A percentile compares a stretch with the other conserved stretches of the same genome.
These are phyloP conservation scores for Vigna unguiculata DNA, from an alignment of 306 rosid genomes.

Conservation along the genomic window DNA sequence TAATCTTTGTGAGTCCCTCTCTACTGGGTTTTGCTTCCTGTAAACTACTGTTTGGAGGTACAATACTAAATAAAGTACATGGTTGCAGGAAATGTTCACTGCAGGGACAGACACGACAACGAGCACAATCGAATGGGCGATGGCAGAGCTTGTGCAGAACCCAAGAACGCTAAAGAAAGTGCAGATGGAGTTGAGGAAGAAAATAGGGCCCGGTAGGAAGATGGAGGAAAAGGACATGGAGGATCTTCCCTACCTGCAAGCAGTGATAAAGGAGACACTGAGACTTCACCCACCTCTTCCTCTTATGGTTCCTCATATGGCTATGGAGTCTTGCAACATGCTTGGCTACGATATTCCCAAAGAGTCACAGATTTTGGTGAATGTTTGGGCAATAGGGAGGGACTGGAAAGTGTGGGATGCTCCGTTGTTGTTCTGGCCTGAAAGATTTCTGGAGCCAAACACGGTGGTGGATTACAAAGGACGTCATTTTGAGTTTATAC, in stretches of 20 bases:
- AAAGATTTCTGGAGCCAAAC: conserved; percentile 68
- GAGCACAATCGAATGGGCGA: conserved; percentile 89
- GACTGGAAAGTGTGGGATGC: conserved; percentile 79
- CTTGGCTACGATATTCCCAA: conserved; percentile 71
- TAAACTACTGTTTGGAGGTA: background rate
- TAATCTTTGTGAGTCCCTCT: conserved; percentile 50
- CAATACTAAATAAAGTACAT: too few species aligned
- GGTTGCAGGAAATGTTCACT: conserved; percentile 88
- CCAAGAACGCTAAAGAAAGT: conserved; percentile 65
- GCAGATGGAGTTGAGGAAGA: conserved; percentile 68
- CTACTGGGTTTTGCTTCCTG: background rate
- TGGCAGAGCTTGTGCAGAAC: conserved; percentile 83
- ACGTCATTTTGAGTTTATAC: conserved; percentile 75
- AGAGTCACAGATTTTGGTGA: conserved; percentile 76
- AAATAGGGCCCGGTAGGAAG: conserved; percentile 48
- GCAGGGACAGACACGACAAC: conserved; percentile 94
- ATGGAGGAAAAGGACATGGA: conserved; percentile 73
- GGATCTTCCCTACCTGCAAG: conserved; percentile 73
- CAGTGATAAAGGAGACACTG: conserved; percentile 84
- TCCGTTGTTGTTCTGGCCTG: conserved; percentile 71
- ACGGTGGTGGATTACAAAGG: conserved; percentile 71
- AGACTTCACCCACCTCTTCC: conserved; percentile 98
- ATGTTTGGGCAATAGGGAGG: conserved; percentile 94
- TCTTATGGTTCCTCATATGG: conserved; percentile 88
- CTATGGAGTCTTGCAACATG: conserved; percentile 65